Evolutionary conservation across 2,329 filamentous ascomycete genomes (phyloP).

Genomic region (Akanthomyces muscarius): DNA sequence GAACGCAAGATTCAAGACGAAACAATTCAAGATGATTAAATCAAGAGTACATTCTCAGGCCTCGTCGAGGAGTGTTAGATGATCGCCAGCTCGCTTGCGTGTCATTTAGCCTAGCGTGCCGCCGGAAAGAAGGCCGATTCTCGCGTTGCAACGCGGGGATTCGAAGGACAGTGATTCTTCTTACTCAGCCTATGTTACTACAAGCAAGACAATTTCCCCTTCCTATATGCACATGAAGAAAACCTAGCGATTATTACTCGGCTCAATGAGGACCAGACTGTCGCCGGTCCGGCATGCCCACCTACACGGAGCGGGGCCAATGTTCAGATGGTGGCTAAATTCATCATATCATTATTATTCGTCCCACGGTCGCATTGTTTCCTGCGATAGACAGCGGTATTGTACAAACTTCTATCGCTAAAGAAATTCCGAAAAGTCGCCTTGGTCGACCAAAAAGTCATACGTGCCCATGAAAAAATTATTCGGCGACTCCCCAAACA

Average conservation of each 20-base stretch:
- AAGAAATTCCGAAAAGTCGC: conserved; percentile 3
- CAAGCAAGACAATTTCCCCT: too few species aligned
- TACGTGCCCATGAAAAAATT: conserved; percentile 17
- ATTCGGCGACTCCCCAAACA: conserved; percentile 9
- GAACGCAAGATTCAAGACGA: not conserved
- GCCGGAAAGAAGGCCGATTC: conserved; percentile 5
- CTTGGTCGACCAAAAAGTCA: conserved; percentile 13
- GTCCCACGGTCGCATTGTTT: too few species aligned
- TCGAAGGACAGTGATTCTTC: too few species aligned
- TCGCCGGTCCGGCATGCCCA: not conserved
- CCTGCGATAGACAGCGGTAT: too few species aligned
- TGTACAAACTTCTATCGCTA: not conserved
- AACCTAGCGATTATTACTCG: not conserved
- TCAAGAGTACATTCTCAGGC: too few species aligned
- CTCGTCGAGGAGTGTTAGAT: not conserved
- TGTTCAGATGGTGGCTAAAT: too few species aligned
- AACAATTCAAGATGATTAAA: not conserved
- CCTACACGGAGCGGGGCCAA: not conserved
- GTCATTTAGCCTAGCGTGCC: not conserved
- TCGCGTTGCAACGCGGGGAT: too few species aligned
- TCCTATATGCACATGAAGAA: not conserved
- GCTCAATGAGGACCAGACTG: not conserved
- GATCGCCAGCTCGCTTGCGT: not conserved
- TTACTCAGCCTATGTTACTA: too few species aligned
- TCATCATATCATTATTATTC: too few species aligned